Evolutionary conservation across 2,329 filamentous ascomycete genomes (phyloP).

Genomic region (Fusarium dlaminii): DNA sequence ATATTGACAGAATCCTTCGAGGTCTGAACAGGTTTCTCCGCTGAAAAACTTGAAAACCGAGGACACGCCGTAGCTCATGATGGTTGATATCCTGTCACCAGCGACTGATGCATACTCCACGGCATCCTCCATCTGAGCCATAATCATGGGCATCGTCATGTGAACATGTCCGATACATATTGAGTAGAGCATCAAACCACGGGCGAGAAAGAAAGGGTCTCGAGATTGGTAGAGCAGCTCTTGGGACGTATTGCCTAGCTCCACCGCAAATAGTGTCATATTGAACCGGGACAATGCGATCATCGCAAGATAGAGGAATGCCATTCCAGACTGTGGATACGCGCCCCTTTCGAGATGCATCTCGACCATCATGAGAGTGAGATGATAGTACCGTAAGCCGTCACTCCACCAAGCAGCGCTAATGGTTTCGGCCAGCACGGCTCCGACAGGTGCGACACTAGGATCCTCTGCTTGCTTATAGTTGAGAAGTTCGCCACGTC

Average conservation of each 20-base stretch:
- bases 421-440: slow-evolving; percentile 75
- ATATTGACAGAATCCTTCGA: slow-evolving; percentile 76
- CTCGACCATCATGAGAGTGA: slow-evolving; percentile 72
- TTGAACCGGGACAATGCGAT: slow-evolving; percentile 76
- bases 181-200: slow-evolving; percentile 74
- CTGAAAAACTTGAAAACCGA: slow-evolving; percentile 75
- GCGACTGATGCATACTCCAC: slow-evolving; percentile 72
- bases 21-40: slow-evolving; percentile 73
- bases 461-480: slow-evolving; percentile 58
- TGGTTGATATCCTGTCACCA: slow-evolving; percentile 76
- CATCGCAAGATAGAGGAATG: slow-evolving; percentile 73
- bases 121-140: slow-evolving; percentile 70
- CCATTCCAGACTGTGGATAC: slow-evolving; percentile 75
- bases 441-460: slow-evolving; percentile 70
- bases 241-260: slow-evolving; percentile 70
- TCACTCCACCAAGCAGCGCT: slow-evolving; percentile 80
- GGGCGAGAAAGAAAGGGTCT: slow-evolving; percentile 72
- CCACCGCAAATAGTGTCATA: slow-evolving; percentile 73
- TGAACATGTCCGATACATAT: slow-evolving; percentile 77
- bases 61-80: slow-evolving; percentile 75
- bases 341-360: slow-evolving; percentile 70
- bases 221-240: slow-evolving; percentile 71
- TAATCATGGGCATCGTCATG: slow-evolving; percentile 66
- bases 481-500: slow-evolving; percentile 57
- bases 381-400: slow-evolving; percentile 75